These are phyloP conservation scores for Puccinia hordei DNA, from an alignment of 1,284 basidiomycete genomes.

Conservation along the genomic window DNA sequence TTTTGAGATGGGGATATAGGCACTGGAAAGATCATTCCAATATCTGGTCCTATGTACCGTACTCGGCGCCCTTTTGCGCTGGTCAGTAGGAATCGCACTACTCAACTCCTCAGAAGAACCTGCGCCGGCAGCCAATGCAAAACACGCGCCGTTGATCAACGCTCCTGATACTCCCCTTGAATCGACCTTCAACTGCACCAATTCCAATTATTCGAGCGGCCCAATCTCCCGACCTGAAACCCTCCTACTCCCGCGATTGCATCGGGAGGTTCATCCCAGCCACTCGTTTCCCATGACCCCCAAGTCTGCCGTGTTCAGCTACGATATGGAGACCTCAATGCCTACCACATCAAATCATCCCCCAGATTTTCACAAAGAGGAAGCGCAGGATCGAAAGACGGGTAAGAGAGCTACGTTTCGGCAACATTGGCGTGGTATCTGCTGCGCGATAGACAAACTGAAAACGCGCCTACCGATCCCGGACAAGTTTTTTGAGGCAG, in stretches of 20 bases:
- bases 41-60: conserved; percentile 61
- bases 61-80: conserved; percentile 61
- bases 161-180: neutral
- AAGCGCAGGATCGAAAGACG: neutral
- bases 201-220: neutral
- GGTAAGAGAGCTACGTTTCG: neutral
- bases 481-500: conserved; percentile 49
- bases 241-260: conserved; percentile 6
- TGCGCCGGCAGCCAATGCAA: neutral
- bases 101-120: conserved; percentile 58
- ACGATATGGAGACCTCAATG: conserved; percentile 4
- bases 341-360: neutral
- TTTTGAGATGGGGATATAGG: neutral
- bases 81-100: conserved; percentile 61
- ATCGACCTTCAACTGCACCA: neutral
- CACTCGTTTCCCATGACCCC: neutral
- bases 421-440: neutral
- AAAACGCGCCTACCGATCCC: conserved; percentile 19
- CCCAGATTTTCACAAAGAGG: neutral
- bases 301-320: neutral
- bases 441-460: conserved; percentile 2
- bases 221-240: neutral
- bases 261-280: neutral
- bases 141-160: neutral
- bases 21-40: conserved; percentile 55